Conservation (phyloP, 208 protist species). For the Crithidia brevicula region DNA sequence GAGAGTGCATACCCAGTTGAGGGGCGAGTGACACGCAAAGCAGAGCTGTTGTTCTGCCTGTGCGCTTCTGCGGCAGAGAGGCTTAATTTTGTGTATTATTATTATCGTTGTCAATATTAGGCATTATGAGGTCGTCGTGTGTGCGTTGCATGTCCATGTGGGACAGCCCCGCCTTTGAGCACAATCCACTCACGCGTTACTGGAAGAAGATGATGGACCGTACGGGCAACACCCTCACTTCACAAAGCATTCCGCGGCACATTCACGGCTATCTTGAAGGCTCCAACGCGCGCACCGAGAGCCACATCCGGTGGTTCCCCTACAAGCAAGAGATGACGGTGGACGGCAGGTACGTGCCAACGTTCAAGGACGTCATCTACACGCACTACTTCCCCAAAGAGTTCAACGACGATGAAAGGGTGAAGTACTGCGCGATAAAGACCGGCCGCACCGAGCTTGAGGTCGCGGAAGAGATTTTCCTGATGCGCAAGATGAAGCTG, state of each 20-base stretch:
- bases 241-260: constrained; percentile 85
- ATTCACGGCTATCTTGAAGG: constrained; percentile 89
- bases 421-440: constrained; percentile 84
- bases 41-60: not conserved
- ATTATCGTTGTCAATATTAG: too few relatives aligned
- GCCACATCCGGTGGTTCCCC: constrained; percentile 80
- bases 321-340: constrained; percentile 91
- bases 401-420: constrained; percentile 80
- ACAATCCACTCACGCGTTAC: constrained; percentile 79
- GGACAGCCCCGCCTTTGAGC: constrained; percentile 82
- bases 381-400: constrained; percentile 83
- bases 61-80: too few relatives aligned
- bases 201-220: constrained; percentile 87
- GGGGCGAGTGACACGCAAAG: not conserved
- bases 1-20: too few relatives aligned
- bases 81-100: too few relatives aligned
- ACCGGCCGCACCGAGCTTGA: constrained; percentile 77
- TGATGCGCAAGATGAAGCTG: constrained; percentile 89
- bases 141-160: constrained; percentile 70
- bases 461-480: constrained; percentile 86
- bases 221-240: constrained; percentile 75
- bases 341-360: constrained; percentile 77
- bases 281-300: constrained; percentile 68
- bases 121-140: constrained; percentile 33
- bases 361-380: constrained; percentile 78